Conservation (phyloP, 805 yeast species). For the Hanseniaspora hatyaiensis region DNA sequence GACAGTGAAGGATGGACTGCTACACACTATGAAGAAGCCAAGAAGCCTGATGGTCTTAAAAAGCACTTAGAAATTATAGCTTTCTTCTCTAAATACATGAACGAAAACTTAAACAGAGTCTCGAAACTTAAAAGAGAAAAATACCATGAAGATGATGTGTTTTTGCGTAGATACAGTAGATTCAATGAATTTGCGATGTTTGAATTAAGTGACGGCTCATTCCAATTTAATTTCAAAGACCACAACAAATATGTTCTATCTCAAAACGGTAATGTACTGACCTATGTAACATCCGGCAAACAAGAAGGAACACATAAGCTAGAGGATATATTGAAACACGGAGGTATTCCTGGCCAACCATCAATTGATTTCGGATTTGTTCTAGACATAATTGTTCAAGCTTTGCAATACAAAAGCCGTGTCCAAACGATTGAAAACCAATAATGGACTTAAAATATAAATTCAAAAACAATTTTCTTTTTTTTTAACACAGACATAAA, state of each 20-base stretch:
- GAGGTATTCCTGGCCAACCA: slow-evolving; percentile 38
- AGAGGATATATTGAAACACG: slow-evolving; percentile 37
- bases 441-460: no score
- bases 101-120: slow-evolving; percentile 71
- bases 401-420: slow-evolving; percentile 35
- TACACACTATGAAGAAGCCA: slow-evolving; percentile 34
- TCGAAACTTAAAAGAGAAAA: slow-evolving; percentile 44
- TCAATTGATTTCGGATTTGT: slow-evolving; percentile 37
- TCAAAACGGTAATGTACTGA: slow-evolving; percentile 60
- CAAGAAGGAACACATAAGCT: slow-evolving; percentile 56
- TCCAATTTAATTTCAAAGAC: slow-evolving; percentile 91
- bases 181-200: slow-evolving; percentile 76
- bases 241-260: slow-evolving; percentile 81
- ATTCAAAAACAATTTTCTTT: no score
- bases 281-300: slow-evolving; percentile 70
- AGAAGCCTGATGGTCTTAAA: slow-evolving; percentile 39
- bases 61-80: slow-evolving; percentile 77
- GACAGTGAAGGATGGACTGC: slow-evolving; percentile 44
- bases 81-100: slow-evolving; percentile 86
- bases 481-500: no score
- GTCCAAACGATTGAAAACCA: slow-evolving; percentile 21
- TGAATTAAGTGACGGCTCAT: slow-evolving; percentile 80
- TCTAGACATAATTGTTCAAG: slow-evolving; percentile 51
- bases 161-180: slow-evolving; percentile 72
- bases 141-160: slow-evolving; percentile 51